These are phyloP conservation scores for Adansonia grandidieri DNA, from an alignment of 441 rosid genomes.

Conservation along the genomic window DNA sequence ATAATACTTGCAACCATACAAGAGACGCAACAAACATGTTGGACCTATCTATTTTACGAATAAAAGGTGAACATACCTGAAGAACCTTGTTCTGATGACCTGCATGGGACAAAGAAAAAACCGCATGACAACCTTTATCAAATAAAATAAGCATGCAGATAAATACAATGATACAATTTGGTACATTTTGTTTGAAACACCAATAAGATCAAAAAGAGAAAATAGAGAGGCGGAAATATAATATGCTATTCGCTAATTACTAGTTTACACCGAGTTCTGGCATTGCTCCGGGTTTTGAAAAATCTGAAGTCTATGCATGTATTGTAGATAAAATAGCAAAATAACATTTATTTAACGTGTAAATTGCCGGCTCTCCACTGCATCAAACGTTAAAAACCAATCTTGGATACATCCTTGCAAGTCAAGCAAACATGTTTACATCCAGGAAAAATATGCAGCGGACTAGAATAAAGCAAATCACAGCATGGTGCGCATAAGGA, in stretches of 20 bases:
- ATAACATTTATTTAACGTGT: not conserved
- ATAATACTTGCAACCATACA: not conserved
- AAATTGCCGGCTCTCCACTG: conserved; percentile 1
- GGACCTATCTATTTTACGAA: not conserved
- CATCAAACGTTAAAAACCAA: not conserved
- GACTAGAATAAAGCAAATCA: not conserved
- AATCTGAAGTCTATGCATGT: not conserved
- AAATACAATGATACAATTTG: too few species aligned
- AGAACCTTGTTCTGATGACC: conserved; percentile 69
- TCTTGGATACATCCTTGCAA: not conserved
- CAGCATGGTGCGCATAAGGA: not conserved
- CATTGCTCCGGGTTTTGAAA: not conserved
- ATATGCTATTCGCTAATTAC: not conserved
- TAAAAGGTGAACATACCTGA: conserved; percentile 55
- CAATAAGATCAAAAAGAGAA: not conserved
- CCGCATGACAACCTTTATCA: conserved; percentile 28
- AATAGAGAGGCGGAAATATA: not conserved
- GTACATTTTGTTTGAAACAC: conserved; percentile 1
- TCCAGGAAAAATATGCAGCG: not conserved
- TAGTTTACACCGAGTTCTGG: not conserved
- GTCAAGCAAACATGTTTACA: not conserved
- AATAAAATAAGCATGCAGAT: conserved; percentile 28
- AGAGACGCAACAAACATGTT: not conserved
- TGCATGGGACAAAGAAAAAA: conserved; percentile 44
- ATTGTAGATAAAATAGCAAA: not conserved